These are phyloP conservation scores for Saccharomycopsis selenospora DNA, from an alignment of 805 yeast genomes.

Conservation along the genomic window DNA sequence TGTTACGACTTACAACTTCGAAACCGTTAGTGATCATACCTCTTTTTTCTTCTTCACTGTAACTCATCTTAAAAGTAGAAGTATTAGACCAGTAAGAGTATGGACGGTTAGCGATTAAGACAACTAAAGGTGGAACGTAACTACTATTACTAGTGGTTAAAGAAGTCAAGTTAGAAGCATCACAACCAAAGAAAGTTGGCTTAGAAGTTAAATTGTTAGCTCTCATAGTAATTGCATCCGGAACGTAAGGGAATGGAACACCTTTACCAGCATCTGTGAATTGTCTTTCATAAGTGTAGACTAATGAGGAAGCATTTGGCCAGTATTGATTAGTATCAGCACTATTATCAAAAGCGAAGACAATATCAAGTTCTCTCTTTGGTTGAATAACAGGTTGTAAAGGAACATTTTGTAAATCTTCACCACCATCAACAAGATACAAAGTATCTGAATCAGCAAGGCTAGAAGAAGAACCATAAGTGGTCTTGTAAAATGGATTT, in stretches of 20 bases:
- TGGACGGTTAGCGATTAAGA: constrained; percentile 72
- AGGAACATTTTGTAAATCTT: constrained; percentile 60
- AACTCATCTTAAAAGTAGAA: constrained; percentile 63
- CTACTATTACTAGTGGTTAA: constrained; percentile 27
- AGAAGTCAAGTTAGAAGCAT: constrained; percentile 54
- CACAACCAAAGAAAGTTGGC: constrained; percentile 83
- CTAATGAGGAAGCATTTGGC: constrained; percentile 64
- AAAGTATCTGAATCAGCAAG: constrained; percentile 38
- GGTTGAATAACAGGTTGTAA: constrained; percentile 53
- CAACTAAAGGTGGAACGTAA: constrained; percentile 61
- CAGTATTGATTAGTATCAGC: constrained; percentile 45
- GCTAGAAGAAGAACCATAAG: constrained; percentile 31
- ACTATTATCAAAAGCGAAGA: constrained; percentile 60
- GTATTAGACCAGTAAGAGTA: constrained; percentile 60
- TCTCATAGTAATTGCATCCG: constrained; percentile 55
- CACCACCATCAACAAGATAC: constrained; percentile 66
- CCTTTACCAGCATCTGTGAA: constrained; percentile 46
- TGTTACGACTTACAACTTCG: constrained; percentile 57
- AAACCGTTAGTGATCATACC: constrained; percentile 68
- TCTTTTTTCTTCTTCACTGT: constrained; percentile 47
- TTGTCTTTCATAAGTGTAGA: constrained; percentile 52
- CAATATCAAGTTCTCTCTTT: constrained; percentile 51
- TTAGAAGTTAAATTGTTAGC: constrained; percentile 53
- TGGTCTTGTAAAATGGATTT: constrained; percentile 55
- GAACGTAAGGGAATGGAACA: constrained; percentile 65